These are phyloP conservation scores for Gossypium rotundifolium DNA, from an alignment of 345 rosid genomes.

Conservation along the genomic window DNA sequence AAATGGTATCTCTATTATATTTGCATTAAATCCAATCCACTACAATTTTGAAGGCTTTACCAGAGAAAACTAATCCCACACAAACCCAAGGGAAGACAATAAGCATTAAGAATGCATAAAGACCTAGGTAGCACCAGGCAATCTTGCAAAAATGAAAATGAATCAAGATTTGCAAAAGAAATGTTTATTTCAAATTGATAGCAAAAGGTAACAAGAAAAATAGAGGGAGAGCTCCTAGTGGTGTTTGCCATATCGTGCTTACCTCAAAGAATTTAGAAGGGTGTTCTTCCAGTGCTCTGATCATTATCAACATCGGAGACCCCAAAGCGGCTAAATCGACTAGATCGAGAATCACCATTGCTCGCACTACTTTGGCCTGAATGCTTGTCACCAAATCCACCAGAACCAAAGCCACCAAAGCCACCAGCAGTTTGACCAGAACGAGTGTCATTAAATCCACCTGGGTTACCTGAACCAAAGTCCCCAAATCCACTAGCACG, in stretches of 20 bases:
- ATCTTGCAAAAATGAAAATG: not conserved
- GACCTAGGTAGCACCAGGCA: not conserved
- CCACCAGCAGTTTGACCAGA: not conserved
- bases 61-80: not conserved
- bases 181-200: not conserved
- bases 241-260: not conserved
- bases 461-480: constrained; percentile 3
- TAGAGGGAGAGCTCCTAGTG: not conserved
- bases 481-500: not conserved
- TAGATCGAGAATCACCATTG: not conserved
- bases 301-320: not conserved
- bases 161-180: not conserved
- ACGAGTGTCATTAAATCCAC: not conserved
- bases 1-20: not conserved
- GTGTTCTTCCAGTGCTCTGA: constrained; percentile 2
- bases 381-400: constrained; percentile 15
- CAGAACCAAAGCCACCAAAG: not conserved
- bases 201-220: not conserved
- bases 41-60: not conserved
- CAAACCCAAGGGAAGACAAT: not conserved
- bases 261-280: constrained; percentile 4
- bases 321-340: constrained; percentile 5
- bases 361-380: not conserved
- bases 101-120: not conserved
- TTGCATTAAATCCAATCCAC: not conserved